Conservation (phyloP, 2,329 filamentous ascomycete genomes). For the Tolypocladium guangdongense region DNA sequence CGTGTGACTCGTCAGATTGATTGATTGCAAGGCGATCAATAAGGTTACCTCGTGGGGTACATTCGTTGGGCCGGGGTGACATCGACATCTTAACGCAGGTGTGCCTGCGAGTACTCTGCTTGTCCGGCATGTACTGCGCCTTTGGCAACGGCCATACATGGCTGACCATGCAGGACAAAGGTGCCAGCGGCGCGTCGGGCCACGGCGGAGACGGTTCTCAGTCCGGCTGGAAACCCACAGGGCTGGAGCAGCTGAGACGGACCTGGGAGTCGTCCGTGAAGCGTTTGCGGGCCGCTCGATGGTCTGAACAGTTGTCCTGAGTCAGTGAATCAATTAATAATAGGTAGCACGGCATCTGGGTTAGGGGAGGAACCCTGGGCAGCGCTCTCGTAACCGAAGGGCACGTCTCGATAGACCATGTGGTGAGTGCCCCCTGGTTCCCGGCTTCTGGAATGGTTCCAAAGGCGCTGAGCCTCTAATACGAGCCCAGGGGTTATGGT, state of each 20-base stretch:
- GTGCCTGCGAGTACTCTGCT: too few species aligned
- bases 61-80: too few species aligned
- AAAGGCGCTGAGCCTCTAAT: neutral
- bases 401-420: too few species aligned
- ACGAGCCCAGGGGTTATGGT: too few species aligned
- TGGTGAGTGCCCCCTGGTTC: too few species aligned
- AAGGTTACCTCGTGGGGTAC: too few species aligned
- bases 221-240: neutral
- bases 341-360: neutral
- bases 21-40: too few species aligned
- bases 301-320: neutral
- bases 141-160: neutral
- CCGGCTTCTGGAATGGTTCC: neutral
- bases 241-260: neutral
- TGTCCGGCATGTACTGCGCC: neutral
- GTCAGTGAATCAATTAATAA: neutral
- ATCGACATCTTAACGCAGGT: too few species aligned
- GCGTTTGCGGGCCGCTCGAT: neutral
- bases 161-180: neutral
- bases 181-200: neutral
- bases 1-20: too few species aligned
- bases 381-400: neutral
- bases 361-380: neutral
- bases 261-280: too few species aligned
- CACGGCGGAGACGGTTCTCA: neutral